Base-by-base conservation (phyloP, 257 asterid species). In the Oldenlandia corymbosa region DNA sequence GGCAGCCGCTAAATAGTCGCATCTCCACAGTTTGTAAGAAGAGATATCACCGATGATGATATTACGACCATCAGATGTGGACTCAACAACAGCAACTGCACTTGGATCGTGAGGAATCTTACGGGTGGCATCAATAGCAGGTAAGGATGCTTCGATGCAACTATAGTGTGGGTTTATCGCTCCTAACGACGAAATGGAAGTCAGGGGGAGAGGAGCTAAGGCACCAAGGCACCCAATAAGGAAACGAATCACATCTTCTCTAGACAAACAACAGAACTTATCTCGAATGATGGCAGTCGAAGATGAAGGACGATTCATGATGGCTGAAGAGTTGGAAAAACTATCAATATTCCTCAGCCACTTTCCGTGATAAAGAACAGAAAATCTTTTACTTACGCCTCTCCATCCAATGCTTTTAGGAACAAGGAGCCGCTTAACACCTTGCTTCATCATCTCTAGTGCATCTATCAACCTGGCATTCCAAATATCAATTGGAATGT, bases 361-460 rank as follows among this genome's bases (percentile, higher is more conserved):
- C 75, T 84, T 93, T 9, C 99, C 96, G 42, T 83, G 84, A 78
- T 78, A 87, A 10, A 85, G 83, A 73, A 93, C 76, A 26, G 99
- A 90, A 74, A 93, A 93, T 56, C 97, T 85, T 79, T 93, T 93
- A 88, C 96, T 93, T 82, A 85, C 83, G 64, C 96, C 97, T 76
- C 91, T 78, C 95, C 97, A 87, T 0, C 84, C 88, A 62, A 66
- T 51, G 66, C 91, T 83, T 80, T 90, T 93, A 14, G 99, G 97
- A 60, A 93, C 94, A n/a, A 93, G 88, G 64, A 93, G 85, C n/a
- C 94, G 87, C 79, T 79, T 87, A 67, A 85, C 97, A 7, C 97
- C 99, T 59, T 87, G 94, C 78, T 90, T 93, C 99, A 93, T 93
- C 97, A 93, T 83, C 88, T 93, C 99, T 69, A 93, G 75, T 36